Evolutionary conservation across 805 yeast genomes (phyloP).

Genomic region (Yueomyces sp.): DNA sequence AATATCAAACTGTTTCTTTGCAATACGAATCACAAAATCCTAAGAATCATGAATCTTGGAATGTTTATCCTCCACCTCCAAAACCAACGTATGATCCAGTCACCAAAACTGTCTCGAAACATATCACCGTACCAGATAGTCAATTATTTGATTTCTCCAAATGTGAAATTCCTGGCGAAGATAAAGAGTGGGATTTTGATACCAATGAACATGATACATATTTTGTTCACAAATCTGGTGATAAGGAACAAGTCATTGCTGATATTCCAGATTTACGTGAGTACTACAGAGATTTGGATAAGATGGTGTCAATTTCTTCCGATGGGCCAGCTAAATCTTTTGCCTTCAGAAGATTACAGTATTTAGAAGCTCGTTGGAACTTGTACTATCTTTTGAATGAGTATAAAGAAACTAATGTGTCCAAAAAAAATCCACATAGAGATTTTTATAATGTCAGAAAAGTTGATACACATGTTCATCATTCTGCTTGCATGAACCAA

Average conservation of each 20-base stretch:
- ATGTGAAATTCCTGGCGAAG: conserved; percentile 31
- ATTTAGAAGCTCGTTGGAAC: conserved; percentile 94
- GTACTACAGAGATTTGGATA: conserved; percentile 72
- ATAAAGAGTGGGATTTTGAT: conserved; percentile 42
- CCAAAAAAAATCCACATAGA: conserved; percentile 90
- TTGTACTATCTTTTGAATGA: conserved; percentile 78
- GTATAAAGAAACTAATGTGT: conserved; percentile 80
- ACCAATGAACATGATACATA: conserved; percentile 54
- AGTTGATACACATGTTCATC: conserved; percentile 84
- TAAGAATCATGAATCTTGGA: conserved; percentile 63
- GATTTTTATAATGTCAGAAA: conserved; percentile 38
- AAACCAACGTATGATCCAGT: conserved; percentile 68
- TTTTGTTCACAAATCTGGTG: conserved; percentile 36
- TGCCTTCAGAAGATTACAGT: conserved; percentile 87
- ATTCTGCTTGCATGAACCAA: conserved; percentile 98
- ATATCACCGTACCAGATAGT: conserved; percentile 27
- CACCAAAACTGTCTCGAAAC: conserved; percentile 37
- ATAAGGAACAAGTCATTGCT: conserved; percentile 28
- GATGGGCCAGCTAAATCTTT: conserved; percentile 96
- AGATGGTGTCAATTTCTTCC: conserved; percentile 58
- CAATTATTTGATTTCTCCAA: conserved; percentile 30
- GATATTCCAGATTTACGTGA: conserved; percentile 76
- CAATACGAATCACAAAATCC: conserved; percentile 77
- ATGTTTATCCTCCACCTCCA: conserved; percentile 87
- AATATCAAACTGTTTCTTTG: conserved; percentile 55